A percentile compares a stretch with the other conserved stretches of the same genome.
These are phyloP conservation scores for Lenzites betulinus DNA, from an alignment of 768 basidiomycete genomes.

Conservation along the genomic window DNA sequence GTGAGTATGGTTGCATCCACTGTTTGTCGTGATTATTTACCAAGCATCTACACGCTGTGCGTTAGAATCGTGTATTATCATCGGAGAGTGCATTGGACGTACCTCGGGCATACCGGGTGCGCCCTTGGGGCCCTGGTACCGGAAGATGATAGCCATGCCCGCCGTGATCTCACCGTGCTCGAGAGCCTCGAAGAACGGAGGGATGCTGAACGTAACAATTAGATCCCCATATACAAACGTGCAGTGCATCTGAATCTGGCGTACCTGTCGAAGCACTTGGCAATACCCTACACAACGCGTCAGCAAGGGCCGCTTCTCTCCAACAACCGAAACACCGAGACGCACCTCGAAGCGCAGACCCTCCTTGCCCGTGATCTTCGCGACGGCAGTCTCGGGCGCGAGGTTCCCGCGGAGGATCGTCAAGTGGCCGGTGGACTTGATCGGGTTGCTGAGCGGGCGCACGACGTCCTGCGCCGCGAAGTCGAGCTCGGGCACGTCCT, in stretches of 20 bases:
- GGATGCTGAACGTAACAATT: conserved; percentile 44
- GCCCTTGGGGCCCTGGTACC: conserved; percentile 89
- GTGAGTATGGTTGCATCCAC: neutral
- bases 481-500: conserved; percentile 69
- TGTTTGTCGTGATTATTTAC: conserved; percentile 28
- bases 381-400: conserved; percentile 83
- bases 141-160: conserved; percentile 77
- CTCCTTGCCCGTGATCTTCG: conserved; percentile 94
- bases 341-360: conserved; percentile 77
- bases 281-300: conserved; percentile 56
- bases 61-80: neutral
- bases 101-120: conserved; percentile 93
- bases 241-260: conserved; percentile 1
- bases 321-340: neutral
- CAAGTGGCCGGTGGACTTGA: conserved; percentile 85
- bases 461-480: conserved; percentile 81
- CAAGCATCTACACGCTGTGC: conserved; percentile 43
- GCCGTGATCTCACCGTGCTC: conserved; percentile 73
- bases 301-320: too few relatives aligned
- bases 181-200: conserved; percentile 73
- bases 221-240: neutral
- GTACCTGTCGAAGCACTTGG: conserved; percentile 78
- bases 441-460: conserved; percentile 68
- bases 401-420: conserved; percentile 89
- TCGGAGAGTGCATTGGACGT: neutral